Evolutionary conservation across 805 yeast species (phyloP).

Genomic region (Nakazawaea laoshanensis): DNA sequence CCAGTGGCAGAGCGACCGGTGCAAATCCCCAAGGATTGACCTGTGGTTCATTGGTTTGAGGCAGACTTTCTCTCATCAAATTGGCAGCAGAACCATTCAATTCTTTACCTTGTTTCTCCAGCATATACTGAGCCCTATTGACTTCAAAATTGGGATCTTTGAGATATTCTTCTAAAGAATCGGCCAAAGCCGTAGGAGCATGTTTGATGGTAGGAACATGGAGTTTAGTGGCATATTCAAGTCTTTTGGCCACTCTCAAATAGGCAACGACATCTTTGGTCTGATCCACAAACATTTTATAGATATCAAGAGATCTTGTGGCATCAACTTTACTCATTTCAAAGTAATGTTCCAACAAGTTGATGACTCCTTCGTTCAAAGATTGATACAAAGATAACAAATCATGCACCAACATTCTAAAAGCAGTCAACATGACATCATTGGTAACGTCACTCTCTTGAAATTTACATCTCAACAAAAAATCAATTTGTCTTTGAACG

Average conservation of each 20-base stretch:
- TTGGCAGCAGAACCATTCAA: constrained; percentile 6
- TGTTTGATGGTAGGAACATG: constrained; percentile 95
- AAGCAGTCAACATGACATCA: constrained; percentile 77
- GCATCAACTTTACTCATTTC: constrained; percentile 87
- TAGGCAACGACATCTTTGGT: constrained; percentile 85
- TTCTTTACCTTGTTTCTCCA: constrained; percentile 46
- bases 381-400: constrained; percentile 79
- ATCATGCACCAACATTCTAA: constrained; percentile 85
- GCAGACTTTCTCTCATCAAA: constrained; percentile 6
- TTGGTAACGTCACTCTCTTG: constrained; percentile 75
- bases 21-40: no score
- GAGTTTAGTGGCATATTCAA: constrained; percentile 78
- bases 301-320: constrained; percentile 74
- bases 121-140: constrained; percentile 70
- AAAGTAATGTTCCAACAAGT: constrained; percentile 86
- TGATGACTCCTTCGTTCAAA: constrained; percentile 92
- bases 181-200: constrained; percentile 90
- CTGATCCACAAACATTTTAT: constrained; percentile 76
- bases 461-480: constrained; percentile 65
- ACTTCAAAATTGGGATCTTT: constrained; percentile 78
- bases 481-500: constrained; percentile 73
- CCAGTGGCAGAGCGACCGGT: no score
- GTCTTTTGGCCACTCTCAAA: constrained; percentile 80
- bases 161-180: constrained; percentile 80
- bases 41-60: constrained; percentile 9